phyloP scores from a whole-genome alignment of 1,284 basidiomycete genomes.

The Ceratobasidium sp. region DNA sequence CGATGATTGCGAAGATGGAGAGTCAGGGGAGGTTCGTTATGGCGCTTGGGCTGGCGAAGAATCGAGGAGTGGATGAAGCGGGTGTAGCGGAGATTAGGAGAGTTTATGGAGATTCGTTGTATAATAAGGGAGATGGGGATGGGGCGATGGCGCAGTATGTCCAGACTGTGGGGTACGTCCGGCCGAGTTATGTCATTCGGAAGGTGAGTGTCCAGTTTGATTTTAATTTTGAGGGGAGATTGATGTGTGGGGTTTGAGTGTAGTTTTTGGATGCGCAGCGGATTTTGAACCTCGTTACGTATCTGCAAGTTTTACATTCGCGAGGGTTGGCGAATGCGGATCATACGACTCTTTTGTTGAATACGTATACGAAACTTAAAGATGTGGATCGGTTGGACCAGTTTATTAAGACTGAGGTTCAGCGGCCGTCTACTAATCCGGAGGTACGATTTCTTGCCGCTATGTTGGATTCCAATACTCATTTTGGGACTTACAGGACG shows the following conservation, averaged over 20 bases:
- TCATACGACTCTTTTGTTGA: constrained; percentile 94
- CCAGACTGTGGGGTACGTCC: constrained; percentile 88
- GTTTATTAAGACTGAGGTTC: constrained; percentile 87
- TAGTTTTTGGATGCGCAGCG: constrained; percentile 97
- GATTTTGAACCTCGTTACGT: constrained; percentile 94
- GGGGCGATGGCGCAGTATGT: constrained; percentile 93
- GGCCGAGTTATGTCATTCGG: constrained; percentile 96
- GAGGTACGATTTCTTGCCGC: background rate
- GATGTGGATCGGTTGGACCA: constrained; percentile 89
- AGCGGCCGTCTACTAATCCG: background rate
- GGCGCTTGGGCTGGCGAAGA: constrained; percentile 77
- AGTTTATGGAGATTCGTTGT: constrained; percentile 93
- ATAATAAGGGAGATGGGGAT: constrained; percentile 92
- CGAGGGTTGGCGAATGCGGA: constrained; percentile 93
- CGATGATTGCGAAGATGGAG: constrained; percentile 44
- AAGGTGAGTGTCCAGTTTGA: constrained; percentile 69
- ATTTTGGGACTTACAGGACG: constrained; percentile 56
- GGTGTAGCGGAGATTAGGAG: constrained; percentile 88
- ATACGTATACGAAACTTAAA: constrained; percentile 97
- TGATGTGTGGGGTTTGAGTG: background rate
- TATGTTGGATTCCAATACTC: background rate
- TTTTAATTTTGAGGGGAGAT: background rate
- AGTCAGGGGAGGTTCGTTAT: constrained; percentile 41
- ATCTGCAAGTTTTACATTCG: constrained; percentile 94
- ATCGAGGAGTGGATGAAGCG: constrained; percentile 76